phyloP scores from a whole-genome alignment of 139 green algal genomes.

The Chara braunii region DNA sequence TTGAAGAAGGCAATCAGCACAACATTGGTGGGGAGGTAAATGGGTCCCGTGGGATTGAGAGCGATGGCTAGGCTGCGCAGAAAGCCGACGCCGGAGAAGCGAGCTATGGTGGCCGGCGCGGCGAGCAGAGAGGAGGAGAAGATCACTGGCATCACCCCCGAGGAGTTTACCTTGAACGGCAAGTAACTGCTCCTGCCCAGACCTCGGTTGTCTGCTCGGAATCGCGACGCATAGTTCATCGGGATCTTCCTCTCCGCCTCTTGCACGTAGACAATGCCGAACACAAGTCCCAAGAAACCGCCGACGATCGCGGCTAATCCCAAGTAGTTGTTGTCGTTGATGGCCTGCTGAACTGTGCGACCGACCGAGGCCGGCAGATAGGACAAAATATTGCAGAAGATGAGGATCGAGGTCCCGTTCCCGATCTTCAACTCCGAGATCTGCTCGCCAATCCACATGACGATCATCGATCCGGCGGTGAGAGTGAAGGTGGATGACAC shows the following conservation, averaged over 20 bases:
- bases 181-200: conserved; percentile 80
- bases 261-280: conserved; percentile 95
- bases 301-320: conserved; percentile 16
- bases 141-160: conserved; percentile 98
- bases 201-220: conserved; percentile 45
- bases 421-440: conserved; percentile 93
- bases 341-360: conserved; percentile 50
- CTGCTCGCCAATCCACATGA: conserved; percentile 78
- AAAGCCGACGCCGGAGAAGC: conserved; percentile 59
- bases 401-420: conserved; percentile 96
- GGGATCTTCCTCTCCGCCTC: conserved; percentile 90
- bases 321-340: neutral
- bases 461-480: conserved; percentile 72
- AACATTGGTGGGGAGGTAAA: conserved; percentile 65
- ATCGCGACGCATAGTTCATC: conserved; percentile 82
- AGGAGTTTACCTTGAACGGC: conserved; percentile 95
- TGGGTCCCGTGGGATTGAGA: conserved; percentile 55
- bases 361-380: conserved; percentile 73
- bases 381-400: conserved; percentile 93
- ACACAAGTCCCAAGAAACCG: conserved; percentile 80
- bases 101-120: conserved; percentile 67
- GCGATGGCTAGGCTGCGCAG: conserved; percentile 55
- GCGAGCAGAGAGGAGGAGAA: conserved; percentile 89
- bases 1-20: conserved; percentile 96
- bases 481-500: conserved; percentile 56